Percentiles rank a stretch among this genome's conserved stretches.
These are phyloP conservation scores for Wickerhamomyces ciferrii DNA, from an alignment of 805 yeast genomes.

Conservation along the genomic window DNA sequence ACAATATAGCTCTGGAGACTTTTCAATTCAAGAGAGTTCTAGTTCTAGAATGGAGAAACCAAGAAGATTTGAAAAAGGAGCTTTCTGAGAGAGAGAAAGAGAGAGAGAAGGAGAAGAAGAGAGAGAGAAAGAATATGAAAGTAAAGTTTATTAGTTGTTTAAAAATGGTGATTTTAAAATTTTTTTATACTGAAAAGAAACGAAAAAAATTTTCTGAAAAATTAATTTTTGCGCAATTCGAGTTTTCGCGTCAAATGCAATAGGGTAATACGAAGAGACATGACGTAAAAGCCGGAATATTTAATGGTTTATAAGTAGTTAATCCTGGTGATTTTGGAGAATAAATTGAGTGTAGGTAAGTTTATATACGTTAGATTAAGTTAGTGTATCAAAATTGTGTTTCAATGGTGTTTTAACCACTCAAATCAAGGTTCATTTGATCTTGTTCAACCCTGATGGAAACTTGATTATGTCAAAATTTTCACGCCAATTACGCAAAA, in stretches of 20 bases:
- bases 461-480: too few species aligned
- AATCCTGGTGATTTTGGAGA: too few species aligned
- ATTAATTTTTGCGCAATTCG: slow-evolving; percentile 3
- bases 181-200: slow-evolving; percentile 6
- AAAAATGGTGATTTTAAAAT: slow-evolving; percentile 1
- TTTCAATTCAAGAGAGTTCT: slow-evolving; percentile 1
- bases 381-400: too few species aligned
- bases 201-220: slow-evolving; percentile 3
- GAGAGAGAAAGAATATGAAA: slow-evolving; percentile 21
- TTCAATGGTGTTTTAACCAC: too few species aligned
- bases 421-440: too few species aligned
- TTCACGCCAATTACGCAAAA: neutral
- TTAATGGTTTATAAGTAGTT: too few species aligned
- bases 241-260: slow-evolving; percentile 2
- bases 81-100: slow-evolving; percentile 23
- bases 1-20: slow-evolving; percentile 1
- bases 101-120: slow-evolving; percentile 33
- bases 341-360: too few species aligned
- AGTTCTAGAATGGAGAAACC: neutral
- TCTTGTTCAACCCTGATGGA: too few species aligned
- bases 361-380: too few species aligned
- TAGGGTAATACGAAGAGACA: neutral
- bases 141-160: slow-evolving; percentile 5
- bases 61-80: slow-evolving; percentile 10
- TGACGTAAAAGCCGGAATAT: neutral